Evolutionary conservation across 257 asterid species (phyloP), one percentile per base, ranked within the genome.

Genomic region (Solanum sitiens): DNA sequence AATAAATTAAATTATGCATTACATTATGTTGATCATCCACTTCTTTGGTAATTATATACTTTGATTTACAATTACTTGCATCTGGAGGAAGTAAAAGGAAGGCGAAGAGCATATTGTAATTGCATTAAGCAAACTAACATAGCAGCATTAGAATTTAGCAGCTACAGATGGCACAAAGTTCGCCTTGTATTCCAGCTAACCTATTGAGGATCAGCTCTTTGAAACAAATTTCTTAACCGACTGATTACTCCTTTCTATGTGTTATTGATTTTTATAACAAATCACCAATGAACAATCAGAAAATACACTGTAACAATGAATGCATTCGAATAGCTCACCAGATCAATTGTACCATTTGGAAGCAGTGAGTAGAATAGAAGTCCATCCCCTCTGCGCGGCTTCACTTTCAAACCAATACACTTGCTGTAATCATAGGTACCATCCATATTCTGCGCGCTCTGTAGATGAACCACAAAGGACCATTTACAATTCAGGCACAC

Each of bases 351-450:
- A 37, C 99, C 99, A 85, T 97, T 97, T 61, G 94, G 94, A 71
- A 91, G 90, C 68, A 95, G 88, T 18, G 99, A 97, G 91, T 95
- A 97, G 92, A 97, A 97, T 47, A 97, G 90, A 89, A 97, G 96
- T 83, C 99, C 99, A 82, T 97, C 99, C 90, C 99, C 99, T 91
- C 89, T 90, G 27, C 86, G 98, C 50, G 99, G 99, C 94, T 92
- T 94, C 88, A 97, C 98, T 92, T 93, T 97, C 75, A 97, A 91
- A 87, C 99, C 99, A 70, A 91, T 42, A 87, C 99, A 97, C 88
- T 92, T 71, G 37, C 90, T 85, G 71, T 83, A 97, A 92, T 95
- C 98, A 72, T 92, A 94, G 76, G 32, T 93, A 88, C 88, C 84
- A 86, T 95, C 98, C 95, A 92, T 91, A 89, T 95, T 95, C 91